Base-by-base conservation (phyloP, 2,329 filamentous ascomycete genomes). In the Trichoderma hamatum region DNA sequence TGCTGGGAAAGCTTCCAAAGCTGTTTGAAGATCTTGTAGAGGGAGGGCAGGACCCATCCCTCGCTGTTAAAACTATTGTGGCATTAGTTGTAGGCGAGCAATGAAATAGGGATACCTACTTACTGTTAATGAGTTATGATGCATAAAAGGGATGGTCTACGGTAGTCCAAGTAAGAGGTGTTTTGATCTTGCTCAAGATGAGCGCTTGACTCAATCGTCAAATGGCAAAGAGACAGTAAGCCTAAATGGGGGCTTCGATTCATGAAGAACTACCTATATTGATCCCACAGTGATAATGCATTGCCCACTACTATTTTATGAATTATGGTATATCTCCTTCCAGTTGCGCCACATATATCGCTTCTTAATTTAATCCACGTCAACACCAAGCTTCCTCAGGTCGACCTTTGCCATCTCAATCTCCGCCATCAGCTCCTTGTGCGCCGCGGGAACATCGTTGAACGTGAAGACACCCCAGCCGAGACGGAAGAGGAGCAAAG, bases 381-480 rank as follows among this genome's bases (percentile, higher is more conserved):
- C 89, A 51, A 96, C 92, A 10, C 93, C 93, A 79, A 91, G 88
- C 70, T 84, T 84, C 77, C 88, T 87, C 79, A 96, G 82, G 75
- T 96, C 93, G 71, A 82, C 83, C 83, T 91, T 90, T 72, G 93
- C 93, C 80, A 89, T 74, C 72, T 93, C 86, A 77, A 96, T 96
- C 82, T 98, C 92, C 75, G 83, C 84, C 86, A 96, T 93, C 75
- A 99, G 84, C 82, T 97, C 94, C 78, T 90, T 88, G 82, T 98
- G 92, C 64, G 96, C 96, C 71, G 93, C 88, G 67, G 95, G 94
- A 60, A 96, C 93, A 81, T 98, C 94, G 84, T 97, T 96, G 87
- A 99, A 99, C 69, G 93, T 97, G 78, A 97, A 86, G 75, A 99
- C 92, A 72, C 96, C 96, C 84, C 89, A 92, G 76, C 96, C 96